These are phyloP conservation scores for Pyronema domesticum DNA, from an alignment of 495 filamentous ascomycete genomes.

Conservation along the genomic window DNA sequence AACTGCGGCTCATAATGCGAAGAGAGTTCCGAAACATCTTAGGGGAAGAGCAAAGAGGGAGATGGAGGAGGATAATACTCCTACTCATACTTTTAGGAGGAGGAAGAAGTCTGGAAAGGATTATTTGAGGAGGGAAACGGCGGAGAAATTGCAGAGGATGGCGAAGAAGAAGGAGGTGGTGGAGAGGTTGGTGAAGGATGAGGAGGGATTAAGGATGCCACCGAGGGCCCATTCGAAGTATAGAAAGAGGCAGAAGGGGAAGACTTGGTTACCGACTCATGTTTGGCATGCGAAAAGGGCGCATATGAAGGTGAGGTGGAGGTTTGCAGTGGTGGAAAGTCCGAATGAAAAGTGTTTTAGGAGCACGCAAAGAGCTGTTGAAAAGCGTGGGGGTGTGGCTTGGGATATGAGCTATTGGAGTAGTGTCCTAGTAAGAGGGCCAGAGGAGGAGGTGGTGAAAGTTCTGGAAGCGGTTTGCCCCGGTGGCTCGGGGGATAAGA, in stretches of 20 bases:
- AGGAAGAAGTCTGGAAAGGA: conserved; percentile 53
- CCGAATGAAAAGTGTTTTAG: conserved; percentile 81
- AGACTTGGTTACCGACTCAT: conserved; percentile 91
- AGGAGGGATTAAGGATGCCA: conserved; percentile 38
- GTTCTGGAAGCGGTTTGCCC: conserved; percentile 48
- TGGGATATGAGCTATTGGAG: conserved; percentile 97
- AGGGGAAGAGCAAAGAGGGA: conserved; percentile 53
- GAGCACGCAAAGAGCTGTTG: conserved; percentile 64
- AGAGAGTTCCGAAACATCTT: conserved; percentile 68
- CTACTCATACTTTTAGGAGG: conserved; percentile 53
- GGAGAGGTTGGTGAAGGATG: conserved; percentile 24
- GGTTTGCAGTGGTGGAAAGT: conserved; percentile 67
- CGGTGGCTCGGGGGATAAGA: conserved; percentile 35
- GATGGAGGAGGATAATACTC: conserved; percentile 85
- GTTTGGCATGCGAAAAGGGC: conserved; percentile 86
- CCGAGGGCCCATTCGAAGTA: conserved; percentile 50
- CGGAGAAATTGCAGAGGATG: conserved; percentile 49
- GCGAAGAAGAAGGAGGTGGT: conserved; percentile 40
- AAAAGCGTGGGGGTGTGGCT: conserved; percentile 42
- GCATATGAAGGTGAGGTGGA: conserved; percentile 72
- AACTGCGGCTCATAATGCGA: conserved; percentile 88
- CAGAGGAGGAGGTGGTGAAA: conserved; percentile 40
- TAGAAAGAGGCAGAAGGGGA: conserved; percentile 68
- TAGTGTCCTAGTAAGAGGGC: conserved; percentile 63
- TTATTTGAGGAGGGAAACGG: conserved; percentile 61